Base-by-base conservation (phyloP, 179 eudicot genomes). In the Amaranthus tricolor region DNA sequence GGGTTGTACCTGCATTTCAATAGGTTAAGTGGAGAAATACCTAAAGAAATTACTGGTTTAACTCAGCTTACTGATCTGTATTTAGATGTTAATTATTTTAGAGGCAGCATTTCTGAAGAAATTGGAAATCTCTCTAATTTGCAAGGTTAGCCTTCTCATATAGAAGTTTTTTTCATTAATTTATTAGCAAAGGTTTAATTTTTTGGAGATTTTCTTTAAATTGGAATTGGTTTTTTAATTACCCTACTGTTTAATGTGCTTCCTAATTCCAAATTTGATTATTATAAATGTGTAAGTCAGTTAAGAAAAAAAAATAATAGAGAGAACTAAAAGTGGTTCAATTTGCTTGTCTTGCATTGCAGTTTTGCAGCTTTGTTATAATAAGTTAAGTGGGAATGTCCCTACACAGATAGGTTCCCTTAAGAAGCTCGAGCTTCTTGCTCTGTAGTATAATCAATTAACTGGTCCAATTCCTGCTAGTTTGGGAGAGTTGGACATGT, bases 381-480 rank as follows among this genome's bases (percentile, higher is more conserved):
- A 92, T 83, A 84, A 90, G 84, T 80, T 92, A 68, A 82, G 72
- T 20, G 97, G 96, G 78, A 86, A 86, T 77, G 80, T 90, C 70
- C 96, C 97, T 31, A 84, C 89, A 70, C 88, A 89, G 75, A 81
- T 92, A 19, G 94, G 96, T 53, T 86, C 85, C 16, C 83, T 90
- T 47, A 88, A 84, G 88, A 85, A 90, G 81, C 97, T 92, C 24
- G 82, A 73, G 77, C 91, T 90, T 71, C 85, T 92, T 44, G 92
- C 93, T 73, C 76, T 92, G 63, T 92, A 89, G 79, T 89, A 84
- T 73, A 92, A 92, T 82, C 82, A 78, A 66, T 74, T 92, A 55
- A 87, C 78, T 24, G 97, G 96, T 59, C 93, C 96, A 19, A 87
- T 92, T 59, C 97, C 96, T 60, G 97, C 97, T 68, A 90, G 89